These are phyloP conservation scores for Colletotrichum sp. DNA, from an alignment of 2,329 filamentous ascomycete species.

Conservation along the genomic window DNA sequence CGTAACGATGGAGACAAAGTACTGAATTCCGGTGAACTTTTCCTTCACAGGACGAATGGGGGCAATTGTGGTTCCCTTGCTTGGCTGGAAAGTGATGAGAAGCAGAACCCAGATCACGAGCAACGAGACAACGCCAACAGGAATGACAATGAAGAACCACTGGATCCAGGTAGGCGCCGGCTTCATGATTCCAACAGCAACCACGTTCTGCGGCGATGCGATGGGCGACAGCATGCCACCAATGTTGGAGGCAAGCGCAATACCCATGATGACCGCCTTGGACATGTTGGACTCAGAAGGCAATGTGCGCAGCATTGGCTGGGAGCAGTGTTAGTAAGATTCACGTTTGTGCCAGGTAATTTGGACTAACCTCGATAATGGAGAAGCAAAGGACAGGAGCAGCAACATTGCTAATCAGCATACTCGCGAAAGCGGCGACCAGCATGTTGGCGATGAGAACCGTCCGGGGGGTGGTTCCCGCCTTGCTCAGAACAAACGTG, in stretches of 20 bases:
- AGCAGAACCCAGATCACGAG: conserved; percentile 88
- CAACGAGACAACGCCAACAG: conserved; percentile 89
- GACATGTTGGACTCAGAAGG: conserved; percentile 91
- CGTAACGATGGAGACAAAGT: conserved; percentile 88
- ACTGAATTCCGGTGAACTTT: conserved; percentile 85
- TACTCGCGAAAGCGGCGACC: conserved; percentile 94
- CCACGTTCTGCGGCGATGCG: conserved; percentile 95
- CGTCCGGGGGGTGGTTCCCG: conserved; percentile 85
- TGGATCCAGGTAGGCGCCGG: conserved; percentile 90
- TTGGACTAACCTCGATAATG: conserved; percentile 81
- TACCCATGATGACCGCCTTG: conserved; percentile 93
- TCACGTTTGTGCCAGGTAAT: neutral
- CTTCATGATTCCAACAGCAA: conserved; percentile 94
- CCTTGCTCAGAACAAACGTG: conserved; percentile 94
- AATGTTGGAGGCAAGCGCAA: conserved; percentile 93
- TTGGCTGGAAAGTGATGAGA: conserved; percentile 83
- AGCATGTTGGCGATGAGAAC: conserved; percentile 99
- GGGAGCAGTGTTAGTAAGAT: conserved; percentile 14
- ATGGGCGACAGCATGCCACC: conserved; percentile 97
- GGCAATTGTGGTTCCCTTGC: conserved; percentile 85
- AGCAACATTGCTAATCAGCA: conserved; percentile 99
- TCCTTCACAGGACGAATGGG: conserved; percentile 91
- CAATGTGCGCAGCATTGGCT: conserved; percentile 94
- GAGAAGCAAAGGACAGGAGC: conserved; percentile 97
- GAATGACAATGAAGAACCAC: conserved; percentile 97